phyloP scores from a whole-genome alignment of 2,329 filamentous ascomycete genomes.

The Trichoderma hamatum region DNA sequence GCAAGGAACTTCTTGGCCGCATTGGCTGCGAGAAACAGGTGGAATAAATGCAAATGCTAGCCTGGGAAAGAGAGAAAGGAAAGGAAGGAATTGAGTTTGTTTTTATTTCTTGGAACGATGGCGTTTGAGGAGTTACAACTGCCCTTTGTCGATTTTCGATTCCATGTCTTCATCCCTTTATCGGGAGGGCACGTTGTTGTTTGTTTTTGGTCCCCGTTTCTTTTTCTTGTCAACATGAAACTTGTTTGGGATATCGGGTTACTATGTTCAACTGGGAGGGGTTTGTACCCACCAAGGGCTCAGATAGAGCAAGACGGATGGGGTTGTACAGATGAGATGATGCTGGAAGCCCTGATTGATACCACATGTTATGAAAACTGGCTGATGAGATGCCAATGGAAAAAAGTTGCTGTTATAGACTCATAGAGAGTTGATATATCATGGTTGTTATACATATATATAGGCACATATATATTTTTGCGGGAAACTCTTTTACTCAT shows the following conservation, averaged over 20 bases:
- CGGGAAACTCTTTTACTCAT: neutral
- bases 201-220: neutral
- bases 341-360: slow-evolving; percentile 20
- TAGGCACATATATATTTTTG: neutral
- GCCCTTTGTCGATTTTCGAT: neutral
- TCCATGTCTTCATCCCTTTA: neutral
- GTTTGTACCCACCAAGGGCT: neutral
- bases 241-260: neutral
- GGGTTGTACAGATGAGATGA: slow-evolving; percentile 3
- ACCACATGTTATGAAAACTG: slow-evolving; percentile 19
- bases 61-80: neutral
- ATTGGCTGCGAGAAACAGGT: slow-evolving; percentile 83
- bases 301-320: slow-evolving; percentile 6
- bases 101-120: slow-evolving; percentile 17
- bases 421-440: slow-evolving; percentile 24
- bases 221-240: neutral
- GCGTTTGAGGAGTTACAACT: slow-evolving; percentile 26
- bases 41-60: slow-evolving; percentile 40
- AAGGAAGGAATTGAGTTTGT: neutral
- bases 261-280: neutral
- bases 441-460: slow-evolving; percentile 2
- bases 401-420: slow-evolving; percentile 13
- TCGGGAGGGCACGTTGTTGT: neutral
- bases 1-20: slow-evolving; percentile 78
- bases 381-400: neutral